A percentile compares a stretch with the other conserved stretches of the same genome.
These are phyloP conservation scores for Suillus bovinus DNA, from an alignment of 768 basidiomycete genomes.

Conservation along the genomic window DNA sequence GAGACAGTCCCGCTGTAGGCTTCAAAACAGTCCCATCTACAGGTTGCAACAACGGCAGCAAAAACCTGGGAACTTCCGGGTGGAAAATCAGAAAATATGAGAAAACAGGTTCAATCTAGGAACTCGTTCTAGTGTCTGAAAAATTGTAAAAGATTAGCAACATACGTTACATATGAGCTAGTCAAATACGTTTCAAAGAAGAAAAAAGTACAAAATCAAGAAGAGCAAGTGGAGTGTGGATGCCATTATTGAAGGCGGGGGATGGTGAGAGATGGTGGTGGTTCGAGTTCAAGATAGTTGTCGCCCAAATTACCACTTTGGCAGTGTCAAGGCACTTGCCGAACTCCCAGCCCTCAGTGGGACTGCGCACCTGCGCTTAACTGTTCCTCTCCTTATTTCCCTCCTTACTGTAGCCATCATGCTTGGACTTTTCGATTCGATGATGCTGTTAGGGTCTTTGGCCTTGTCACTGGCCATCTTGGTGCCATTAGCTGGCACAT, in stretches of 20 bases:
- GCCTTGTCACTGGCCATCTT: conserved; percentile 55
- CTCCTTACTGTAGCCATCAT: conserved; percentile 22
- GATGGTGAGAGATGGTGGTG: conserved; percentile 25
- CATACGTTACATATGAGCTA: background rate
- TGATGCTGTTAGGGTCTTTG: conserved; percentile 47
- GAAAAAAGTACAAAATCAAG: background rate
- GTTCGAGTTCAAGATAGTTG: conserved; percentile 32
- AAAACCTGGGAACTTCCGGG: conserved; percentile 3
- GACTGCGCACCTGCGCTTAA: conserved; percentile 7
- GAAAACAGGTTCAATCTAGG: background rate
- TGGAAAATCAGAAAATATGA: background rate
- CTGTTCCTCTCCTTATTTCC: background rate
- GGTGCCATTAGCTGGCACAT: conserved; percentile 64
- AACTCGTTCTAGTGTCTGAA: background rate
- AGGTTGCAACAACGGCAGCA: background rate
- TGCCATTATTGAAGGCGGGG: background rate
- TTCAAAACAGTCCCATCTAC: background rate
- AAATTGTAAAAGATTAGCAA: background rate
- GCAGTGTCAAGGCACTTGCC: conserved; percentile 29
- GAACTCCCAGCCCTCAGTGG: conserved; percentile 18
- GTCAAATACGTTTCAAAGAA: background rate
- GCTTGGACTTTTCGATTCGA: conserved; percentile 37
- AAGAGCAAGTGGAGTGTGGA: background rate
- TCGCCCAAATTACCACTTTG: conserved; percentile 22
- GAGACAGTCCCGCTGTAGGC: background rate